Evolutionary conservation across 352 stramenopile genomes (phyloP), one percentile per base, ranked within the genome.

Genomic region (Phytophthora idaei): DNA sequence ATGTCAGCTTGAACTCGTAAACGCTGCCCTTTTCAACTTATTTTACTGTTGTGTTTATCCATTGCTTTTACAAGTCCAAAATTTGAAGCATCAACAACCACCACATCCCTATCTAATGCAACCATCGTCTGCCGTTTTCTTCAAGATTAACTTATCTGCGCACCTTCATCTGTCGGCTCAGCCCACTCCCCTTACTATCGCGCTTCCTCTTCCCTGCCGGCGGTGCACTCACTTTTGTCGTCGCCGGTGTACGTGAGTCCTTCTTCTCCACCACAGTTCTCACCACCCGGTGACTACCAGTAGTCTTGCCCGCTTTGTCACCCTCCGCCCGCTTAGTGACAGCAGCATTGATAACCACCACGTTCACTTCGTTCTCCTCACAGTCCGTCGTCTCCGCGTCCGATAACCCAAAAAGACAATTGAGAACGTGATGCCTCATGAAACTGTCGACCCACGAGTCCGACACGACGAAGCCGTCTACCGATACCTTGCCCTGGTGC

Each of bases 371-470:
- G 3, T 21, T 32, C 39, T 52, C 41, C 21, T 74, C 66, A 17
- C 9, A 39, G 29, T 71, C 64, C 27, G 49, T 71, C 32, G 37
- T n/a, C 45, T 77, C 70, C 21, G 17, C 55, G 8, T 77, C 66
- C 14, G 69, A 77, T 17, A 67, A 28, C 12, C 55, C 65, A 58
- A 72, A 77, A 1, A 66, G 53, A 57, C 46, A 77, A 44, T 69
- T 51, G 2, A 77, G 70, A 0, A 77, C 55, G 25, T 77, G 45
- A 8, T 50, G 56, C n/a, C 61, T 44, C 44, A 77, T 57, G 21
- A 77, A 77, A 29, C 8, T 64, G 50, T 77, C 70, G 44, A 74
- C 57, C 70, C 70, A 77, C n/a, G 11, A 5, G 12, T 77, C 62
- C 9, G 70, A 77, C 10, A 72, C 56, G 15, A 53, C 45, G n/a